Evolutionary conservation across 2,329 filamentous ascomycete genomes (phyloP).

Genomic region (Aspergillus pseudotamarii): DNA sequence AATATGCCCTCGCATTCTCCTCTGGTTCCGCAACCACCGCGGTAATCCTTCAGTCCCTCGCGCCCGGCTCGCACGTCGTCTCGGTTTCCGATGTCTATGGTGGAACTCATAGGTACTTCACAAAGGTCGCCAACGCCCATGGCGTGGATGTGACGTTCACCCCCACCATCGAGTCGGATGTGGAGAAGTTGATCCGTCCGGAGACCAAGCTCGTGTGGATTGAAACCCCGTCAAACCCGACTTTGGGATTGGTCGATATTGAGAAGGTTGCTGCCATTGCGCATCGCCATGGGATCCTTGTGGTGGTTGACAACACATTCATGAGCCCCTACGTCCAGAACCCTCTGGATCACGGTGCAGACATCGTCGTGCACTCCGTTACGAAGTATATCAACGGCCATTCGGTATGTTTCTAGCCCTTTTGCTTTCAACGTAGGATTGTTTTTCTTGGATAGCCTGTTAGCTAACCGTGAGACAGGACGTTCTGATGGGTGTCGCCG

Average conservation of each 20-base stretch:
- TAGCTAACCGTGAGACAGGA: constrained; percentile 54
- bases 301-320: constrained; percentile 99
- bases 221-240: constrained; percentile 92
- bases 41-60: constrained; percentile 88
- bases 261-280: constrained; percentile 79
- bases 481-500: constrained; percentile 95
- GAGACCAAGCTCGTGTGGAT: constrained; percentile 98
- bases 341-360: constrained; percentile 89
- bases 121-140: constrained; percentile 92
- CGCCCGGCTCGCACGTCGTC: constrained; percentile 88
- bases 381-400: constrained; percentile 99
- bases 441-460: not conserved
- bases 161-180: constrained; percentile 85
- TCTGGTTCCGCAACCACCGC: constrained; percentile 94
- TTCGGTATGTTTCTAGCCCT: constrained; percentile 46
- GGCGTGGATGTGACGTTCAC: constrained; percentile 94
- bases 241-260: constrained; percentile 90
- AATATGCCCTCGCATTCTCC: constrained; percentile 89
- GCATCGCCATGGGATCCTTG: constrained; percentile 83
- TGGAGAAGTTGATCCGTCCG: constrained; percentile 78
- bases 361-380: constrained; percentile 94
- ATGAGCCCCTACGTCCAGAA: constrained; percentile 96
- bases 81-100: constrained; percentile 98
- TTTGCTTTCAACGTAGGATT: not conserved
- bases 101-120: constrained; percentile 98